phyloP scores from a whole-genome alignment of 441 rosid species.

The Gossypium lobatum region DNA sequence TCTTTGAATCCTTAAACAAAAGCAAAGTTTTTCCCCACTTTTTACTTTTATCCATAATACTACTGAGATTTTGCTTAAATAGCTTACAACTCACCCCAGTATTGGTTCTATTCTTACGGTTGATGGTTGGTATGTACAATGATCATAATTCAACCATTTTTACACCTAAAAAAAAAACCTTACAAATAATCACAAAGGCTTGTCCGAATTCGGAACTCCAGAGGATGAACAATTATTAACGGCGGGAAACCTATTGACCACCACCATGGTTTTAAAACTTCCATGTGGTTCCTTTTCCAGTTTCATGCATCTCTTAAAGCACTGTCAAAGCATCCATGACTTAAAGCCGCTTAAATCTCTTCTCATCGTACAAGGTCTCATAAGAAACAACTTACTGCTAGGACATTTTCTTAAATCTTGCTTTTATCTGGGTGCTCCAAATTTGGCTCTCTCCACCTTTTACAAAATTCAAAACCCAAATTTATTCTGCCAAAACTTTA shows the following conservation, averaged over 20 bases:
- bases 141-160: not conserved
- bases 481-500: constrained; percentile 28
- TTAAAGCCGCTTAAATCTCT: constrained; percentile 30
- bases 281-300: constrained; percentile 7
- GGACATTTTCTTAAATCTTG: constrained; percentile 29
- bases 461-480: constrained; percentile 14
- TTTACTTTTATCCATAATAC: too few species aligned
- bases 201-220: not conserved
- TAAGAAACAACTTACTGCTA: constrained; percentile 10
- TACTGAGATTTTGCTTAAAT: too few species aligned
- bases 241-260: constrained; percentile 12
- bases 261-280: constrained; percentile 2
- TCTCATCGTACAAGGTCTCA: constrained; percentile 27
- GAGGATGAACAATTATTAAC: not conserved
- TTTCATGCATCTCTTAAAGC: constrained; percentile 17
- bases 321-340: constrained; percentile 19
- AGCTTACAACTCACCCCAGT: too few species aligned
- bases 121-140: too few species aligned
- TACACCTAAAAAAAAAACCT: not conserved
- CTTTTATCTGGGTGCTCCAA: constrained; percentile 28
- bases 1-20: too few species aligned
- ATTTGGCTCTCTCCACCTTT: constrained; percentile 32
- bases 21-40: too few species aligned
- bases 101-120: too few species aligned
- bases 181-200: not conserved